Percentiles rank a stretch among this genome's conserved stretches.
These are phyloP conservation scores for Chalaropsis ovoidea DNA, from an alignment of 2,329 filamentous ascomycete genomes.

Conservation along the genomic window DNA sequence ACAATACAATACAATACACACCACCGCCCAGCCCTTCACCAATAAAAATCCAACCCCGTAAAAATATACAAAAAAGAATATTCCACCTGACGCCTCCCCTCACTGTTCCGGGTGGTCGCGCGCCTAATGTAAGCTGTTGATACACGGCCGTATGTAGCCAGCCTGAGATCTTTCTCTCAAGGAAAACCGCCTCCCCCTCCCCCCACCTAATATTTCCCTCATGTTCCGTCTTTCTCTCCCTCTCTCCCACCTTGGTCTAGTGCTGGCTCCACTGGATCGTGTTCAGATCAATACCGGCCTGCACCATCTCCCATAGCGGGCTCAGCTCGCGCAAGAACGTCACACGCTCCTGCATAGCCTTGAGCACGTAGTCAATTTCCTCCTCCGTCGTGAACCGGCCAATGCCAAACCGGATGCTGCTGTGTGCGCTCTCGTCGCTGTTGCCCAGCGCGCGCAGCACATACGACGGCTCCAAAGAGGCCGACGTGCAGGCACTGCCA, in stretches of 20 bases:
- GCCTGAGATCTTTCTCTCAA: background rate
- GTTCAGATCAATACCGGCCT: constrained; percentile 89
- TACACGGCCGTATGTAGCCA: constrained; percentile 20
- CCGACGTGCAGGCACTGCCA: constrained; percentile 92
- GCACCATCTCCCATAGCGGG: constrained; percentile 93
- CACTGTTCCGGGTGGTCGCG: constrained; percentile 8
- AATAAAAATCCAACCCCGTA: background rate
- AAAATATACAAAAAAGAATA: constrained; percentile 12
- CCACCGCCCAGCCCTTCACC: background rate
- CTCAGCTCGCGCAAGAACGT: constrained; percentile 89
- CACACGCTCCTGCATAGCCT: constrained; percentile 83
- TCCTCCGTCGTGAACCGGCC: constrained; percentile 89
- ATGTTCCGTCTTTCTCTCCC: background rate
- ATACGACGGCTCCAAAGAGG: constrained; percentile 91
- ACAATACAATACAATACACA: background rate
- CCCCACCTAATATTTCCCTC: background rate
- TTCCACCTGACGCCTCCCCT: constrained; percentile 13
- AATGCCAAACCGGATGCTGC: constrained; percentile 94
- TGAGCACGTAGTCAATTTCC: constrained; percentile 95
- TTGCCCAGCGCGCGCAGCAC: constrained; percentile 88
- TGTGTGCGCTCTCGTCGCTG: constrained; percentile 95
- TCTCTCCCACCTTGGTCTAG: constrained; percentile 37
- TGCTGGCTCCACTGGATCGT: constrained; percentile 99
- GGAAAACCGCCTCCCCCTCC: background rate
- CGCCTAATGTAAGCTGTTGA: constrained; percentile 13